phyloP scores from a whole-genome alignment of 2,329 filamentous ascomycete species.

The Geosmithia morbida region DNA sequence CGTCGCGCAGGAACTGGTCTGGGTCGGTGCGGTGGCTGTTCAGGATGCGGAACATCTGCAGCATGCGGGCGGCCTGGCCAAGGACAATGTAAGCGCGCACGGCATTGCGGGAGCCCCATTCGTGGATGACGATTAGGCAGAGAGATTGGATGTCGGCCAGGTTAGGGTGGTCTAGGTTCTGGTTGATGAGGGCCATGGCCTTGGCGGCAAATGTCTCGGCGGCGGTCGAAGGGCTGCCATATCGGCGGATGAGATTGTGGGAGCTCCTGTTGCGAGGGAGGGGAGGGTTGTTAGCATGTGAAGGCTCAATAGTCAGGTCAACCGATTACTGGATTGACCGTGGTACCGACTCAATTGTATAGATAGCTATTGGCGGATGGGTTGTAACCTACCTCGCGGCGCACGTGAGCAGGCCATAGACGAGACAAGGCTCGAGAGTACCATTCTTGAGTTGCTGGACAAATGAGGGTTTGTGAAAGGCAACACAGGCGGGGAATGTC shows the following conservation, averaged over 20 bases:
- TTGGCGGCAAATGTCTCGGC: conserved; percentile 46
- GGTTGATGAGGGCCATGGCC: conserved; percentile 40
- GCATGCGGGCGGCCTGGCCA: conserved; percentile 48
- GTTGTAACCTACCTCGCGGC: conserved; percentile 36
- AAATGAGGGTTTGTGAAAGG: conserved; percentile 49
- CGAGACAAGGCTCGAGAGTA: conserved; percentile 38
- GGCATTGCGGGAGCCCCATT: conserved; percentile 47
- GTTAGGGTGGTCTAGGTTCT: conserved; percentile 42
- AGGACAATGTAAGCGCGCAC: conserved; percentile 49
- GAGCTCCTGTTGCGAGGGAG: conserved; percentile 29
- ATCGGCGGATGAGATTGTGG: conserved; percentile 39
- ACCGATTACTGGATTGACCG: neutral
- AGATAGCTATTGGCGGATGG: too few relatives aligned
- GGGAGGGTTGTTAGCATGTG: conserved; percentile 4
- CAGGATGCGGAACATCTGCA: conserved; percentile 48
- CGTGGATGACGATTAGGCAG: conserved; percentile 46
- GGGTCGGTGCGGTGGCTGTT: conserved; percentile 35
- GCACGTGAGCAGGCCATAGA: conserved; percentile 42
- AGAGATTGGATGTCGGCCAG: conserved; percentile 47
- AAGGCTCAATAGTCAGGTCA: conserved; percentile 6
- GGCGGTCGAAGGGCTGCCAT: conserved; percentile 38
- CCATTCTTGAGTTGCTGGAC: conserved; percentile 44
- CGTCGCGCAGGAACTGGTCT: conserved; percentile 43
- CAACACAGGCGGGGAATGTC: conserved; percentile 45
- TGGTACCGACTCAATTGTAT: too few relatives aligned